Base-by-base conservation (phyloP, 2,329 filamentous ascomycete species). In the Lasiodiplodia sp. region DNA sequence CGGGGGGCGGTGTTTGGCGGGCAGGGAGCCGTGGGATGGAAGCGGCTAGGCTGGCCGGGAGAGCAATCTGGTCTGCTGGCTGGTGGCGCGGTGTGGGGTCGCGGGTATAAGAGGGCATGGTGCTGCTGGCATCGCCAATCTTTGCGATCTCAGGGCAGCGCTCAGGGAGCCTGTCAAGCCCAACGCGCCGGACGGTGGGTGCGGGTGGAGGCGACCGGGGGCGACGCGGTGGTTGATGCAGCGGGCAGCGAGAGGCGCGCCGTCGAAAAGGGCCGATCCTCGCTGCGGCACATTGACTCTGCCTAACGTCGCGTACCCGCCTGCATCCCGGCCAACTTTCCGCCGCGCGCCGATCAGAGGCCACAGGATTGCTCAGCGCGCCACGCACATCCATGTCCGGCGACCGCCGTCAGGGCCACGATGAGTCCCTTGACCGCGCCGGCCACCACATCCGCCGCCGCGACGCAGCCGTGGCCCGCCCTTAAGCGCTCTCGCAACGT, bases 131-230 rank as follows among this genome's bases (percentile, higher is more conserved):
- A 52, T 64, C 60, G 60, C 60, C 60, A 64, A 64, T 64, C 60
- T 64, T 64, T 64, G 60, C 60, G 60, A 64, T 64, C 60, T 64
- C 60, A 64, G 60, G 60, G 60, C 44, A 38, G 31, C 44, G 60
- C 47, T 23, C 47, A 38, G 40, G 40, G 40, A 51, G 18, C 5
- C 14, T 44, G 7, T 14, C 16, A 40, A 23, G 60, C 60, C 60
- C 62, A 55, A 44, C 62, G 28, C 47, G 58, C 23, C 25, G 62
- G 62, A 37, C 25, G 47, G 51, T 65, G 62, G 47, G 47, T 28
- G 62, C 62, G 62, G 49, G 66, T 67, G 66, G 66, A 67, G 49
- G 66, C 56, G 66, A 25, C 66, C 44, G 66, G 66, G 64, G 56
- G 53, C 52, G 60, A 38, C 60, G 44, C 40, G 44, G 25, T 25